Percentiles rank a stretch among this genome's conserved stretches.
phyloP scores from a whole-genome alignment of 2,329 filamentous ascomycete species.

The Grosmannia clavigera region DNA sequence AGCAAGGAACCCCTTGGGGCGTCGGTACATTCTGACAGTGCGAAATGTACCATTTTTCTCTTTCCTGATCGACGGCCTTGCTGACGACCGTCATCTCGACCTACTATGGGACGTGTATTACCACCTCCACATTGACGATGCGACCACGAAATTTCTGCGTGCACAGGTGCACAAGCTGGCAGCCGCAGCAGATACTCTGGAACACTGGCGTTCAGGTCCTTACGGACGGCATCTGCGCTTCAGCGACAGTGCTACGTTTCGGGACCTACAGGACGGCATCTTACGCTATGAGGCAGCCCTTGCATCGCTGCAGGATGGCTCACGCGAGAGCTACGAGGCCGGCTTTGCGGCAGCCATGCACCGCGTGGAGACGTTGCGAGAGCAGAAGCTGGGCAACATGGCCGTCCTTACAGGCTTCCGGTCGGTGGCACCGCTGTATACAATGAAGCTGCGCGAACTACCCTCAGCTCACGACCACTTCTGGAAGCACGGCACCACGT shows the following conservation, averaged over 20 bases:
- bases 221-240: conserved; percentile 36
- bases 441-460: not conserved
- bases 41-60: conserved; percentile 42
- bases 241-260: conserved; percentile 33
- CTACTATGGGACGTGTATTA: conserved; percentile 44
- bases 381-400: conserved; percentile 21
- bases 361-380: conserved; percentile 19
- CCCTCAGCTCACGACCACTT: conserved; percentile 13
- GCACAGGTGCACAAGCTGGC: conserved; percentile 32
- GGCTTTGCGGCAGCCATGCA: not conserved
- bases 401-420: conserved; percentile 7
- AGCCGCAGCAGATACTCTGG: conserved; percentile 22
- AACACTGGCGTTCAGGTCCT: conserved; percentile 29
- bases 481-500: conserved; percentile 23
- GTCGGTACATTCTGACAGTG: conserved; percentile 22
- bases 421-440: not conserved
- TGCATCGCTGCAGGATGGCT: not conserved
- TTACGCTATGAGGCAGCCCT: not conserved
- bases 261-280: conserved; percentile 28
- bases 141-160: conserved; percentile 23
- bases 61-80: conserved; percentile 31
- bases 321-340: not conserved
- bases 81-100: conserved; percentile 10
- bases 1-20: not conserved
- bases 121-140: conserved; percentile 31